A percentile compares a stretch with the other conserved stretches of the same genome.
Evolutionary conservation across 31 red algal genomes (phyloP).

Genomic region (Bonnemaisonia californica): DNA sequence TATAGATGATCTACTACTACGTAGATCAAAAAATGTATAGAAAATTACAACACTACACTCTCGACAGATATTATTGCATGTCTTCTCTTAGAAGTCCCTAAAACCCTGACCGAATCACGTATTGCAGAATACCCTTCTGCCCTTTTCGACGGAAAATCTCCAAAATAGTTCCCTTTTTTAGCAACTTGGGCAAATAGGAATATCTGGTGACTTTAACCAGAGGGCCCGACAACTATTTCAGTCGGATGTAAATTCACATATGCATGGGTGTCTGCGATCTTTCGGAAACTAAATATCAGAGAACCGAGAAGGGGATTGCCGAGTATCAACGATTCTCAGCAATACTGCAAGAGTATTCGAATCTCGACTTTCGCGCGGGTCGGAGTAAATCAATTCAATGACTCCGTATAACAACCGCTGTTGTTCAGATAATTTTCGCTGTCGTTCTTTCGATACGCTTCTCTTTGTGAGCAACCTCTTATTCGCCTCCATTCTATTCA

Average conservation of each 20-base stretch:
- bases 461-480: constrained; percentile 25
- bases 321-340: constrained; percentile 43
- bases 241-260: background rate
- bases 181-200: too few species aligned
- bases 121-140: background rate
- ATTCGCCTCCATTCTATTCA: constrained; percentile 53
- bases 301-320: constrained; percentile 24
- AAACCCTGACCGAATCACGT: too few species aligned
- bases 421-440: constrained; percentile 57
- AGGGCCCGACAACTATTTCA: background rate
- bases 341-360: constrained; percentile 61
- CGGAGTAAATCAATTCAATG: constrained; percentile 53
- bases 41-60: too few species aligned
- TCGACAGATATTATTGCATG: too few species aligned
- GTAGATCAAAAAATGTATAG: too few species aligned
- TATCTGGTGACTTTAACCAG: too few species aligned
- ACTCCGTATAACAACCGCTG: constrained; percentile 47
- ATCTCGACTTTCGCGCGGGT: constrained; percentile 55
- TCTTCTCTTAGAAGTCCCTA: too few species aligned
- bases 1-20: too few species aligned
- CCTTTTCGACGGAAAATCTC: background rate
- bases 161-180: background rate
- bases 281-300: background rate
- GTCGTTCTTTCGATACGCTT: constrained; percentile 28
- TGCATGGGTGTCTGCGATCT: background rate